Evolutionary conservation across 2,329 filamentous ascomycete species (phyloP).

Genomic region (Arthroderma sp.): DNA sequence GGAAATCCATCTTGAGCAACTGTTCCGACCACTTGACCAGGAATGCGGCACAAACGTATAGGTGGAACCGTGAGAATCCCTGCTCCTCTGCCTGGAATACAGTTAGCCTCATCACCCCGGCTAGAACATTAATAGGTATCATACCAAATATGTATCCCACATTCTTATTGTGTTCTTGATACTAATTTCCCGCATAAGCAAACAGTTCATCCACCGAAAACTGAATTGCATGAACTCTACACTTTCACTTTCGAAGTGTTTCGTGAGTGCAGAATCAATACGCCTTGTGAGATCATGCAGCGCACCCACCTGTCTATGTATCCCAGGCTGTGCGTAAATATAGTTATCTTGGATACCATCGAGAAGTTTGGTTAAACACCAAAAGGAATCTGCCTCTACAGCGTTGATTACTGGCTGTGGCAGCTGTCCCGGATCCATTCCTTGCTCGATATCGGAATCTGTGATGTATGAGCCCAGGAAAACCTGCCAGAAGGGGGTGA

Average conservation of each 20-base stretch:
- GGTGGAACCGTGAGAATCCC: slow-evolving; percentile 94
- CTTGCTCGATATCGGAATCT: slow-evolving; percentile 80
- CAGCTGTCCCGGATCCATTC: slow-evolving; percentile 93
- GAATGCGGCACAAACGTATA: slow-evolving; percentile 96
- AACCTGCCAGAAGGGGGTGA: slow-evolving; percentile 96
- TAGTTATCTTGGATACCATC: slow-evolving; percentile 99
- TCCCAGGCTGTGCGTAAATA: slow-evolving; percentile 92
- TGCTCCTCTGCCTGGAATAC: slow-evolving; percentile 75
- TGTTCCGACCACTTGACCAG: slow-evolving; percentile 97
- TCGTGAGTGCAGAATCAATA: slow-evolving; percentile 73
- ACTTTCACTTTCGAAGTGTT: slow-evolving; percentile 77
- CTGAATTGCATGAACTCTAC: slow-evolving; percentile 99
- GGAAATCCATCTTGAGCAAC: slow-evolving; percentile 91
- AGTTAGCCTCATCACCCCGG: slow-evolving; percentile 14
- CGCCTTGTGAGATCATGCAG: slow-evolving; percentile 80
- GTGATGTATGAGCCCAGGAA: slow-evolving; percentile 91
- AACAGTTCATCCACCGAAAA: slow-evolving; percentile 99
- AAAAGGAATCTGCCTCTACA: slow-evolving; percentile 95
- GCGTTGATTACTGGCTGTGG: slow-evolving; percentile 85
- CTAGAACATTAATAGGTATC: not conserved
- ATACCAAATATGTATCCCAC: slow-evolving; percentile 98
- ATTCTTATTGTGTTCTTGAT: slow-evolving; percentile 95
- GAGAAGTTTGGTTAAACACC: slow-evolving; percentile 95
- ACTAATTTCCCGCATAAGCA: slow-evolving; percentile 93
- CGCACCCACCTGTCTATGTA: slow-evolving; percentile 82